Percentiles rank a stretch among this genome's conserved stretches.
phyloP scores from a whole-genome alignment of 352 stramenopile species.

The Phytophthora multivora region DNA sequence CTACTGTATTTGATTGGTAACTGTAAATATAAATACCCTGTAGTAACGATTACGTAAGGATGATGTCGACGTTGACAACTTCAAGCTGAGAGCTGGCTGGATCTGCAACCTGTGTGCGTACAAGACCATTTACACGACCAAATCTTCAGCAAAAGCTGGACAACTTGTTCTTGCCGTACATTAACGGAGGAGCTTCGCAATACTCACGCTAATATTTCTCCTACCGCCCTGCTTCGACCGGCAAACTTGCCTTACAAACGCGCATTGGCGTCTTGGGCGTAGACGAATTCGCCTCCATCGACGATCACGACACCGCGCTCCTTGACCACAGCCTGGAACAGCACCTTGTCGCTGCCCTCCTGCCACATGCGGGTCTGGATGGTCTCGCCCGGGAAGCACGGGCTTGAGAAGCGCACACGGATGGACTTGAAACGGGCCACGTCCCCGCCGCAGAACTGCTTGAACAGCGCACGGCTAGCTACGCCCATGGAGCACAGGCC shows the following conservation, averaged over 20 bases:
- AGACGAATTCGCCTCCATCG: conserved; percentile 81
- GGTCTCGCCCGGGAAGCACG: conserved; percentile 86
- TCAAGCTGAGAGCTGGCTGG: too few relatives aligned
- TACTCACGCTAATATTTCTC: too few relatives aligned
- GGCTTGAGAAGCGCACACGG: conserved; percentile 88
- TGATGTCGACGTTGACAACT: conserved; percentile 12
- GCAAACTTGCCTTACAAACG: conserved; percentile 25
- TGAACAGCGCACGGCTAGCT: conserved; percentile 77
- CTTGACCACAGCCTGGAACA: conserved; percentile 78
- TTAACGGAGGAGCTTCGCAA: too few relatives aligned
- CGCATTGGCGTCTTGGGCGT: conserved; percentile 23
- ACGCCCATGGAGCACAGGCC: conserved; percentile 94
- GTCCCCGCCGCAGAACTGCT: conserved; percentile 77
- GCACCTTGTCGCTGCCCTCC: conserved; percentile 47
- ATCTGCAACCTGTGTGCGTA: too few relatives aligned
- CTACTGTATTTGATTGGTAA: background rate
- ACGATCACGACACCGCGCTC: conserved; percentile 80
- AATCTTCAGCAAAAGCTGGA: too few relatives aligned
- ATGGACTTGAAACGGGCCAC: conserved; percentile 81
- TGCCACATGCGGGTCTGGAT: conserved; percentile 88
- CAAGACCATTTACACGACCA: too few relatives aligned
- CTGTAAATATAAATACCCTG: conserved; percentile 9
- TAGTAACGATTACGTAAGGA: background rate
- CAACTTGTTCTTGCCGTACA: too few relatives aligned
- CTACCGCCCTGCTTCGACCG: too few relatives aligned